Percentiles rank a stretch among this genome's conserved stretches.
Evolutionary conservation across 2,329 filamentous ascomycete species (phyloP).

Genomic region (Epichloe coenophiala): DNA sequence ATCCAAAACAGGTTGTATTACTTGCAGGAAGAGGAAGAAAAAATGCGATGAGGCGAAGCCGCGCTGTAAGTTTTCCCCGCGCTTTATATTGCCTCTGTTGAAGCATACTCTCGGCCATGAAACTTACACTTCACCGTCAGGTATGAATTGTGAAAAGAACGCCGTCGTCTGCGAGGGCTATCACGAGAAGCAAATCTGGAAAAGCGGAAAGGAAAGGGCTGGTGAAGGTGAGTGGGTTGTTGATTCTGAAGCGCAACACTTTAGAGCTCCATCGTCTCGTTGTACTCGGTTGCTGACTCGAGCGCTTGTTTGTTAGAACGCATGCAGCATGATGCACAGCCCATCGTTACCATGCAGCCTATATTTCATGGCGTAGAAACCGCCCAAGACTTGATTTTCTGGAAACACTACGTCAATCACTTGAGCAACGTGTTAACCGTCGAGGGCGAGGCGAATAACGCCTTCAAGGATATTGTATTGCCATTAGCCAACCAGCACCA

Average conservation of each 20-base stretch:
- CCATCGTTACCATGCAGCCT: slow-evolving; percentile 43
- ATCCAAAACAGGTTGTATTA: slow-evolving; percentile 56
- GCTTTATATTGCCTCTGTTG: background rate
- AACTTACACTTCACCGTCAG: slow-evolving; percentile 23
- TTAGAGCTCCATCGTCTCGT: background rate
- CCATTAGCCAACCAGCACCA: slow-evolving; percentile 68
- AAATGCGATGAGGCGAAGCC: slow-evolving; percentile 59
- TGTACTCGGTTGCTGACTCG: background rate
- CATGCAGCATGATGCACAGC: slow-evolving; percentile 33
- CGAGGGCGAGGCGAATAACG: slow-evolving; percentile 67
- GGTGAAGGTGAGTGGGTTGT: slow-evolving; percentile 45
- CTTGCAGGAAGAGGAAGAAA: slow-evolving; percentile 56
- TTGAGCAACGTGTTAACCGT: slow-evolving; percentile 72
- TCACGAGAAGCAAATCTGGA: slow-evolving; percentile 76
- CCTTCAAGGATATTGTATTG: slow-evolving; percentile 72
- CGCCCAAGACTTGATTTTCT: slow-evolving; percentile 63
- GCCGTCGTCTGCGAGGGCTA: slow-evolving; percentile 86
- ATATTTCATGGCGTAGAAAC: slow-evolving; percentile 75
- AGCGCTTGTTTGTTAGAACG: slow-evolving; percentile 24
- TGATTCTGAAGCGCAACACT: background rate
- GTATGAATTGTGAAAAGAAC: slow-evolving; percentile 85
- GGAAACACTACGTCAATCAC: slow-evolving; percentile 69
- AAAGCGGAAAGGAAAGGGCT: slow-evolving; percentile 64
- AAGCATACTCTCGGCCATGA: background rate
- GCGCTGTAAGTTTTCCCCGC: slow-evolving; percentile 32